Evolutionary conservation across 2,329 filamentous ascomycete genomes (phyloP).

Genomic region (Biscogniauxia marginata): DNA sequence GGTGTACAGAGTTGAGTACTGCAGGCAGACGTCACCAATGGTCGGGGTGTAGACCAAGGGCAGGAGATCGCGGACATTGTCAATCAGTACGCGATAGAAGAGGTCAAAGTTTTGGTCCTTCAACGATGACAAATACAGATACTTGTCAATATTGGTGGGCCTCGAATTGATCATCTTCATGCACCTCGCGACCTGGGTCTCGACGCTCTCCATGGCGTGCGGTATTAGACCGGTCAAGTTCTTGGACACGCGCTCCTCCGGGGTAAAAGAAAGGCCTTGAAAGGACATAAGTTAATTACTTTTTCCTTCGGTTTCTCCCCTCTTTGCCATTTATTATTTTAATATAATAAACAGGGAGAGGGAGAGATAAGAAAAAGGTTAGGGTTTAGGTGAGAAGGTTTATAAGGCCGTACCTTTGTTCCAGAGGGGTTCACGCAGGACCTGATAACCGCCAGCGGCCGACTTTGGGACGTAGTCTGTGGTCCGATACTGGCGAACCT

Average conservation of each 20-base stretch:
- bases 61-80: slow-evolving; percentile 75
- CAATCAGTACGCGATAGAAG: slow-evolving; percentile 78
- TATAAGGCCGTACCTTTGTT: slow-evolving; percentile 56
- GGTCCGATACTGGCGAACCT: slow-evolving; percentile 52
- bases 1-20: slow-evolving; percentile 95
- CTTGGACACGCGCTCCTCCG: slow-evolving; percentile 61
- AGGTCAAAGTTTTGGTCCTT: slow-evolving; percentile 76
- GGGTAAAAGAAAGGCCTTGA: slow-evolving; percentile 61
- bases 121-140: slow-evolving; percentile 75
- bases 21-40: slow-evolving; percentile 92
- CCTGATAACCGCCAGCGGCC: slow-evolving; percentile 58
- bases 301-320: no score
- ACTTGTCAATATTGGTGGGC: slow-evolving; percentile 73
- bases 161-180: slow-evolving; percentile 73
- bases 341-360: slow-evolving; percentile 2
- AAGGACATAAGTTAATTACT: no score
- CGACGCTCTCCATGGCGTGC: slow-evolving; percentile 59
- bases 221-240: slow-evolving; percentile 66
- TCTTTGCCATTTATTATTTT: no score
- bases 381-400: slow-evolving; percentile 11
- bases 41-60: slow-evolving; percentile 85
- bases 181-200: slow-evolving; percentile 63
- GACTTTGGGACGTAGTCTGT: slow-evolving; percentile 54
- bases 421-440: slow-evolving; percentile 61
- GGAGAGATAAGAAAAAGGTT: slow-evolving; percentile 7